phyloP scores from a whole-genome alignment of 31 red algal species.

The Endocladia muricata region DNA sequence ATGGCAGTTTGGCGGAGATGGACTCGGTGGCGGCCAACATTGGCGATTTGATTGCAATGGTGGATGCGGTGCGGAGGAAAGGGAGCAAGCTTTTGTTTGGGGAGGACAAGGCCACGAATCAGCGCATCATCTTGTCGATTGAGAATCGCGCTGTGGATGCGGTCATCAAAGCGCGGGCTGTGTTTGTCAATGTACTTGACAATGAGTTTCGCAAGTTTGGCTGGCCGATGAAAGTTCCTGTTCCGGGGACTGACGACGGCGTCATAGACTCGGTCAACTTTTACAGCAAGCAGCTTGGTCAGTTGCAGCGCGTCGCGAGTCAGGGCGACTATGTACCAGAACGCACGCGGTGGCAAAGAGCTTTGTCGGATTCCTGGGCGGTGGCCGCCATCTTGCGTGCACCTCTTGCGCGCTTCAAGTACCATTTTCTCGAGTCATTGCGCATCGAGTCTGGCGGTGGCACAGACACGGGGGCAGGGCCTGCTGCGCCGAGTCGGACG shows the following conservation, averaged over 20 bases:
- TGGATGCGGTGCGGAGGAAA: slow-evolving; percentile 44
- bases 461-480: not conserved
- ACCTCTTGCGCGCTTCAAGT: slow-evolving; percentile 66
- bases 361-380: slow-evolving; percentile 57
- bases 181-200: slow-evolving; percentile 72
- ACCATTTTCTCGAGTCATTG: slow-evolving; percentile 64
- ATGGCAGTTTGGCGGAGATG: slow-evolving; percentile 34
- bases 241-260: slow-evolving; percentile 27
- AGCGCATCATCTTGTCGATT: slow-evolving; percentile 44
- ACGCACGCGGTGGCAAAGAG: slow-evolving; percentile 46
- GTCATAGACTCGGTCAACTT: slow-evolving; percentile 39
- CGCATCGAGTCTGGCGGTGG: not conserved
- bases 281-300: slow-evolving; percentile 46
- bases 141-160: slow-evolving; percentile 73
- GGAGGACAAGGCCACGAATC: slow-evolving; percentile 27
- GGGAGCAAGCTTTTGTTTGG: slow-evolving; percentile 39
- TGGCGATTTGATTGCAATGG: slow-evolving; percentile 24
- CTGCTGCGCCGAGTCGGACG: not conserved
- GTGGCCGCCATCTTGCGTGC: slow-evolving; percentile 60
- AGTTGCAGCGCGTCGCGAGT: slow-evolving; percentile 45
- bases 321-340: slow-evolving; percentile 34
- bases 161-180: slow-evolving; percentile 69
- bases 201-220: slow-evolving; percentile 70
- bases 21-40: slow-evolving; percentile 47
- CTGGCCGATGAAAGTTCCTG: slow-evolving; percentile 66